Base-by-base conservation (phyloP, 2,329 filamentous ascomycete species). In the Arachnomyces sp. region DNA sequence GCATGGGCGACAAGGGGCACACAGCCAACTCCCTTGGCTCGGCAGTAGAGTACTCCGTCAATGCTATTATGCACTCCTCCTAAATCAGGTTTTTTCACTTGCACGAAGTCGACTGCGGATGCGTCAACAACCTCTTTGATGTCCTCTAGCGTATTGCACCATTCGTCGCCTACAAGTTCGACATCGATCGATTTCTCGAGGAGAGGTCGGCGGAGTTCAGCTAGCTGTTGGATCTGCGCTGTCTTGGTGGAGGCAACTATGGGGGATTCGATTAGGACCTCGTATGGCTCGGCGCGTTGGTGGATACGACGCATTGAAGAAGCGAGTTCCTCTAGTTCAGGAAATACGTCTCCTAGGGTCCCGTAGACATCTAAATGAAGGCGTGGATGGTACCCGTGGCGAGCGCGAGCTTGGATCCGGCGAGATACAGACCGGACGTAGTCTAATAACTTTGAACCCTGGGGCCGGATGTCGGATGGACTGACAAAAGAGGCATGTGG, bases 21-120 rank as follows among this genome's bases (percentile, higher is more conserved):
- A 49, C 47, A 49, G 2, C 45, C 43, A 4, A 46, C 34, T 28
- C 34, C 30, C 31, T 43, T 48, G 2, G 9, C 17, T 25, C 38
- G 36, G 30, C 47, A 49, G 28, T 49, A 48, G 2, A 49, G 32
- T 18, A 49, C 45, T 4, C 45, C 47, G 40, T 49, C 43, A 34
- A 49, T 48, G 14, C 43, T 48, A 9, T 49, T 43, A 13, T 48
- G 40, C 6, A 49, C 28, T 2, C 45, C 40, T 25, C 47, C 47
- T 3, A 49, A 37, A 33, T 48, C 47, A 5, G 47, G 47, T 45
- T 48, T 49, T n/a, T 49, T 49, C 20, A 49, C 44, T 38, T 49
- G 47, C 18, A 48, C 42, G 33, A 44, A 49, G 31, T 49, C 45
- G 11, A 49, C 47, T 3, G 43, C 47, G 11, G 31, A 39, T 1